These are phyloP conservation scores for Phallus indusiatus DNA, from an alignment of 768 basidiomycete genomes.

Conservation along the genomic window DNA sequence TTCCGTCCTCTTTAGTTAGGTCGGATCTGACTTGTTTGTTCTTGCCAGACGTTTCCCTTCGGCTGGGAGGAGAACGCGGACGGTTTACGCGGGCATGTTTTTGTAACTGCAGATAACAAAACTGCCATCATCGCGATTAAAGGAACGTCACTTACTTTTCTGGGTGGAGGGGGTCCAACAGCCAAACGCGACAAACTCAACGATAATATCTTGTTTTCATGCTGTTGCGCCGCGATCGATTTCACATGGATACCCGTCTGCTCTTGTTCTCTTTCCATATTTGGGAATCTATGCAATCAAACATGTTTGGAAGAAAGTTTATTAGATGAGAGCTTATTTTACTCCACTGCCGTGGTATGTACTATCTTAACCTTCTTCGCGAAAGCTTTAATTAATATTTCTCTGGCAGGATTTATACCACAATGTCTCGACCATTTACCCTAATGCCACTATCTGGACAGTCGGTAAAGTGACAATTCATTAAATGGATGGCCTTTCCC, in stretches of 20 bases:
- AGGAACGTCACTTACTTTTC: constrained; percentile 74
- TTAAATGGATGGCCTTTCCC: constrained; percentile 35
- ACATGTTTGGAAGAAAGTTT: constrained; percentile 70
- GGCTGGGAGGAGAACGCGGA: constrained; percentile 89
- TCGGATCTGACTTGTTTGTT: background rate
- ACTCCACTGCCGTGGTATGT: constrained; percentile 80
- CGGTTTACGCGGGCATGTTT: constrained; percentile 87
- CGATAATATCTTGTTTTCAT: constrained; percentile 88
- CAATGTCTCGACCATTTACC: constrained; percentile 89
- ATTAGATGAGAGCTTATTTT: constrained; percentile 76
- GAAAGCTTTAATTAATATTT: background rate
- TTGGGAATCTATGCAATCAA: constrained; percentile 70
- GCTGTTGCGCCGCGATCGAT: constrained; percentile 88
- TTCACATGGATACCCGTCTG: constrained; percentile 95
- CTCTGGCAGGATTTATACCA: constrained; percentile 75
- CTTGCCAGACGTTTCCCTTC: constrained; percentile 59
- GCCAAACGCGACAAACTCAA: constrained; percentile 86
- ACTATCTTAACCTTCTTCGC: background rate
- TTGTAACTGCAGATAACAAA: constrained; percentile 71
- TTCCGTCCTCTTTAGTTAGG: background rate
- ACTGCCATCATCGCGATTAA: constrained; percentile 88
- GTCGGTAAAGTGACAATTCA: constrained; percentile 38
- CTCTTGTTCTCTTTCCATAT: constrained; percentile 56
- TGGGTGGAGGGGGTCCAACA: constrained; percentile 77
- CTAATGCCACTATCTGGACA: constrained; percentile 83